Evolutionary conservation across 345 rosid genomes (phyloP), one percentile per base, ranked within the genome.

Genomic region (Acer yangbiense): DNA sequence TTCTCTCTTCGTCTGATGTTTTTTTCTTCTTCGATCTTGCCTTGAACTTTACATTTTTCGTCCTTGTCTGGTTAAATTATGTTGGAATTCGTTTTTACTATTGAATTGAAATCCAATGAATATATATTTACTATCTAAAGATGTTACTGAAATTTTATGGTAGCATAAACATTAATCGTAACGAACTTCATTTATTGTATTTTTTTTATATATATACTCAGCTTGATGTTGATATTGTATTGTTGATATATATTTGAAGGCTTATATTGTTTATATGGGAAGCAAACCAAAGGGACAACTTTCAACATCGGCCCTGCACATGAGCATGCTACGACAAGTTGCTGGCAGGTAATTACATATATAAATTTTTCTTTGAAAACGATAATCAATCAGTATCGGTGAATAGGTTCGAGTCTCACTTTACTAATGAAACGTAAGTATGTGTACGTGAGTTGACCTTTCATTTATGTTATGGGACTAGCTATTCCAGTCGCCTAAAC

Each of bases 231-330:
- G 32, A 27, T 27, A 25, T 25, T 25, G 25, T 25, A 25, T 25
- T 25, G 25, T 25, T 25, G 25, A 25, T 25, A 41, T 7, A 44
- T 44, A 18, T 18, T 18, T 69, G 73, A 80, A 85, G 83, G 62
- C 75, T 6, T 85, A 74, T 17, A 77, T 82, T 65, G 85, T 82
- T 3, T 85, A 85, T 57, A 82, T 82, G 87, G 85, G 82, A 1
- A 78, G 67, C 29, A 64, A 20, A 2, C 79, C 63, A 8, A 57
- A 27, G 13, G 69, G 20, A 2, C 76, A 17, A 14, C 3, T 55
- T 9, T 57, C 83, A 9, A 7, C 29, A 6, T 13, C 71, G 9
- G 7, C 78, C 2, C 67, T 77, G 25, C 78, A 77, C 75, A 52
- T 41, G 8, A 72, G 46, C 76, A 61, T 85, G 82, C 71, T 85